Percentiles rank a stretch among this genome's conserved stretches.
Evolutionary conservation across 2,329 filamentous ascomycete species (phyloP).

Genomic region (Leptographium radiaticola): DNA sequence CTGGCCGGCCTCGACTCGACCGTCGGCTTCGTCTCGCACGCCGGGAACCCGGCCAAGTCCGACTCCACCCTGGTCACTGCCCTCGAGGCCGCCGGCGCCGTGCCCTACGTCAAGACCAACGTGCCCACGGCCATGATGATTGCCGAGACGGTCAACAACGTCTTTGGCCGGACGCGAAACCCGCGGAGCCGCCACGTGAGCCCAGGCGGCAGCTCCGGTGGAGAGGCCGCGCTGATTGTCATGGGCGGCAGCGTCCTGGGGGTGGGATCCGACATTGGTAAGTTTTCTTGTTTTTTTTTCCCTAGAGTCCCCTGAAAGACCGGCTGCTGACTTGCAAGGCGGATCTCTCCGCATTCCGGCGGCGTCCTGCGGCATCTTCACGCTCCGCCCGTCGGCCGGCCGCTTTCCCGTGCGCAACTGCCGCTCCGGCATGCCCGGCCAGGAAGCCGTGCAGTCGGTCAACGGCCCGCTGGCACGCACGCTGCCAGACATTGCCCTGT

Average conservation of each 20-base stretch:
- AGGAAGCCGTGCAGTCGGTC: conserved; percentile 50
- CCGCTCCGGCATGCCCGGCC: conserved; percentile 47
- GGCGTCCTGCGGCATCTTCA: conserved; percentile 44
- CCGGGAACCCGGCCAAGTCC: conserved; percentile 38
- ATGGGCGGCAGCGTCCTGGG: conserved; percentile 47
- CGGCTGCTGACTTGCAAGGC: conserved; percentile 15
- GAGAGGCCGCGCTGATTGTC: conserved; percentile 49
- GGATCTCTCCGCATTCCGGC: conserved; percentile 41
- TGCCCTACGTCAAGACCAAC: conserved; percentile 45
- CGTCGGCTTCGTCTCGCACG: conserved; percentile 50
- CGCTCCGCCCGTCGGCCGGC: conserved; percentile 42
- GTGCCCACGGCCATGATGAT: conserved; percentile 55
- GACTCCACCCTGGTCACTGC: conserved; percentile 28
- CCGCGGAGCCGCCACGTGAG: conserved; percentile 46
- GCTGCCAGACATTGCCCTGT: conserved; percentile 41
- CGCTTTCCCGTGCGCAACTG: conserved; percentile 42
- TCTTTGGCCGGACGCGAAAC: conserved; percentile 49
- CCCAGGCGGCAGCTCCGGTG: conserved; percentile 53
- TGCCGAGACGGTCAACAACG: conserved; percentile 52
- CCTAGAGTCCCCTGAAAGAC: background rate
- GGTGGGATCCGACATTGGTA: conserved; percentile 49
- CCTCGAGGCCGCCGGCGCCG: conserved; percentile 33
- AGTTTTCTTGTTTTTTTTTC: background rate
- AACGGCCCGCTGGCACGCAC: conserved; percentile 49
- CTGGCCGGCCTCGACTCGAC: conserved; percentile 45